Base-by-base conservation (phyloP, 371 early-diverging fungal species). In the Dichotomocladium elegans region DNA sequence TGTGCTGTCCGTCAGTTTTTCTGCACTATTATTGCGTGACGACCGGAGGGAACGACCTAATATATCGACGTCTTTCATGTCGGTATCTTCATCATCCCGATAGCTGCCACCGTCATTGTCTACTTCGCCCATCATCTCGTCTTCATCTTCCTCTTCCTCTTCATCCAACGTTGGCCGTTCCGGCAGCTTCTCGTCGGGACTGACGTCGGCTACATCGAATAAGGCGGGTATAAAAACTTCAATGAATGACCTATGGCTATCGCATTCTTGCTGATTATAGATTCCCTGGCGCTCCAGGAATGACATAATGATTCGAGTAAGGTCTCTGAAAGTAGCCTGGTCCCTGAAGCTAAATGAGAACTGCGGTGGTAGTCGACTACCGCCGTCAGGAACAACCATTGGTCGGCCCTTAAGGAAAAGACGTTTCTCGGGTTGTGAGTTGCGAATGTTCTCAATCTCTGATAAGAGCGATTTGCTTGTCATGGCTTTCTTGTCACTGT, bases 401-500 rank as follows among this genome's bases (percentile, higher is more conserved):
- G 43, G 41, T 19, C 22, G 44, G 10, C 49, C 57, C 19, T 57
- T 40, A 14, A 43, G 14, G 17, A 45, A 41, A 19, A 31, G 45
- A 24, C 47, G 57, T 10, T 30, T 40, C 27, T 53, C 46, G 15
- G 52, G 70, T 55, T 75, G 27, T 7, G 22, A 22, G 27, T 40
- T 56, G 15, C 56, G 56, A 5, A 90, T 57, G 8, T 80, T 74
- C 57, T 98, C 98, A 41, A 94, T 92, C 56, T 96, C 94, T 17
- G 81, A 52, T 0, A 91, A 57, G 15, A 98, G 79, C 3, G 83
- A 65, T 68, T 94, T 94, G 19, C 80, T 53, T 2, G 86, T 72
- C 46, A 94, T 77, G 26, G 75, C 77, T 46, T 91, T 92, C 51
- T 88, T 86, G 66, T 99, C 99, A 10, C 78, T 74, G 2, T 74